Evolutionary conservation across 345 rosid species (phyloP), one percentile per base, ranked within the genome.

Genomic region (Pelargonium nanum): DNA sequence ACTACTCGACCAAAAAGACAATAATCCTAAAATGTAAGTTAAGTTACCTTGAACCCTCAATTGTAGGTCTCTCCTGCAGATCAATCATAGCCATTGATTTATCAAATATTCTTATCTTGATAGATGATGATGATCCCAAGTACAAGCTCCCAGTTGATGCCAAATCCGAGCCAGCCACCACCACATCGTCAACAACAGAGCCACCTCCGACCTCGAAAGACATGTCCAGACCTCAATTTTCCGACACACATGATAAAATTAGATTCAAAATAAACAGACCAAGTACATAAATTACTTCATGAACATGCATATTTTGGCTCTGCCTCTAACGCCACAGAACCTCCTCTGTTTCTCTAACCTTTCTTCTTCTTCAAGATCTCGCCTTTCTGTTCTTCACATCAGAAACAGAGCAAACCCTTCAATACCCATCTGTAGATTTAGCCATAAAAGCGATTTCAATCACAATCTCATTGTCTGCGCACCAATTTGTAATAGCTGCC

Each of bases 291-390:
- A 40, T 8, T 9, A 17, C 48, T 40, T 40, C 16, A 25, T 19
- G 20, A 6, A 66, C 60, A 44, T 26, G 30, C 67, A 26, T 45
- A 2, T 16, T 26, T 56, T 12, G 55, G 55, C 55, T 52, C 55
- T 52, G 55, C 55, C 55, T 9, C 17, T 52, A 8, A 2, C 55
- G 22, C 55, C 55, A 19, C 22, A 52, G 6, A 52, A 19, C 55
- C n/a, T 52, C 55, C 55, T 52, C 22, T 52, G 4, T 52, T 52
- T 19, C 22, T 52, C 55, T 20, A 20, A 19, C 55, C 21, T 1
- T 19, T 52, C 55, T 20, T n/a, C 55, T 19, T 19, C 22, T 6
- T 52, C 55, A 2, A 19, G 7, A 52, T 20, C 5, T 52, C 55
- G 22, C 21, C n/a, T 20, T 52, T 52, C 55, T 52, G 1, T 52